A percentile compares a stretch with the other conserved stretches of the same genome.
These are phyloP conservation scores for Tuber aestivum DNA, from an alignment of 495 filamentous ascomycete genomes.

Conservation along the genomic window DNA sequence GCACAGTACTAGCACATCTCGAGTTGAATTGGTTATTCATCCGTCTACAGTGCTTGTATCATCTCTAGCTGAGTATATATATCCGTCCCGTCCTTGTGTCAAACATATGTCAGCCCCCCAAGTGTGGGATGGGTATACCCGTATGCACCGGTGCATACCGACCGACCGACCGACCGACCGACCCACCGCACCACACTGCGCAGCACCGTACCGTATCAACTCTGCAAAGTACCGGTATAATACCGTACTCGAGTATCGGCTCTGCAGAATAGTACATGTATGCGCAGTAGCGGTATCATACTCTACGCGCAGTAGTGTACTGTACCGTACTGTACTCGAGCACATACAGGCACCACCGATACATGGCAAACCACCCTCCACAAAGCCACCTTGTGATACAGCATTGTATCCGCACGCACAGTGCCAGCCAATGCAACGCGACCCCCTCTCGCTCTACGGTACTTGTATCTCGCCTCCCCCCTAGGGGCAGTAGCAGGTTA, in stretches of 20 bases:
- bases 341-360: neutral
- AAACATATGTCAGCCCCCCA: neutral
- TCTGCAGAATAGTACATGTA: neutral
- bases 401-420: neutral
- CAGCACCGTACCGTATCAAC: neutral
- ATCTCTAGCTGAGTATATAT: neutral
- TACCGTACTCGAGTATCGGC: neutral
- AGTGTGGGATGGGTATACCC: neutral
- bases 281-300: neutral
- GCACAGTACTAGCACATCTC: neutral
- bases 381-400: neutral
- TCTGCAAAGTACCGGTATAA: neutral
- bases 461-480: no score
- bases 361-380: constrained; percentile 1
- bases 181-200: no score
- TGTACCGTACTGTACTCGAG: no score
- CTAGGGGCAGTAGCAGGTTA: neutral
- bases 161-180: neutral
- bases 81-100: neutral
- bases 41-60: neutral
- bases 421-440: no score
- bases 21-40: neutral
- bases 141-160: neutral
- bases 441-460: no score
- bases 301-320: no score